Conservation (phyloP, 192 early-diverging fungal genomes). For the Backusella australiensis region DNA sequence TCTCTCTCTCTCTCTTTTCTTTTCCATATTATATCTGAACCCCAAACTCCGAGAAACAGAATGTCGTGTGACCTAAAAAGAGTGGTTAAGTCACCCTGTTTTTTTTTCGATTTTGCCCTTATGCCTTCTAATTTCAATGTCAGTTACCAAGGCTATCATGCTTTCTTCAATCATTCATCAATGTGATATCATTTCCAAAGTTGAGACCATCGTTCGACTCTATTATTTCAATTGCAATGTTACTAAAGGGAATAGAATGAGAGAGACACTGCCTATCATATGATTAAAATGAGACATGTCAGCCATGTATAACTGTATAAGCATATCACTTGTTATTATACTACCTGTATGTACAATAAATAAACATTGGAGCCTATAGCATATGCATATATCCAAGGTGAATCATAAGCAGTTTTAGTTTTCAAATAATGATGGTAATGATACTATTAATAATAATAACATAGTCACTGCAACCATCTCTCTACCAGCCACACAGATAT, state of each 20-base stretch:
- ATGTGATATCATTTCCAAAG: not conserved
- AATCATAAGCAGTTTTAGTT: no score
- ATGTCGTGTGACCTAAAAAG: not conserved
- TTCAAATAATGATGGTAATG: no score
- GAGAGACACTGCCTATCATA: not conserved
- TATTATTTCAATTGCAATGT: not conserved
- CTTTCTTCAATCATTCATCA: not conserved
- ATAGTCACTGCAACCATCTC: no score
- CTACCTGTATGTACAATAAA: no score
- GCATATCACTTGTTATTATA: no score
- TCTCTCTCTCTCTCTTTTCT: not conserved
- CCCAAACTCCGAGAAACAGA: slow-evolving; percentile 1
- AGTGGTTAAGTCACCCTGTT: not conserved
- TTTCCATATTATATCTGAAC: not conserved
- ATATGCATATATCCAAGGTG: no score
- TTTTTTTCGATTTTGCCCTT: not conserved
- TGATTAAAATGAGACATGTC: slow-evolving; percentile 4
- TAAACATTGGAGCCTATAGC: no score
- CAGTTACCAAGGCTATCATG: not conserved
- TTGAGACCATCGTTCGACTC: not conserved
- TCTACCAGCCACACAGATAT: not conserved
- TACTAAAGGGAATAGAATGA: not conserved
- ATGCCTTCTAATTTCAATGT: no score
- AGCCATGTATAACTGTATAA: no score
- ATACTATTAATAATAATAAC: no score